Evolutionary conservation across 768 basidiomycete genomes (phyloP).

Genomic region (Russula sp.): DNA sequence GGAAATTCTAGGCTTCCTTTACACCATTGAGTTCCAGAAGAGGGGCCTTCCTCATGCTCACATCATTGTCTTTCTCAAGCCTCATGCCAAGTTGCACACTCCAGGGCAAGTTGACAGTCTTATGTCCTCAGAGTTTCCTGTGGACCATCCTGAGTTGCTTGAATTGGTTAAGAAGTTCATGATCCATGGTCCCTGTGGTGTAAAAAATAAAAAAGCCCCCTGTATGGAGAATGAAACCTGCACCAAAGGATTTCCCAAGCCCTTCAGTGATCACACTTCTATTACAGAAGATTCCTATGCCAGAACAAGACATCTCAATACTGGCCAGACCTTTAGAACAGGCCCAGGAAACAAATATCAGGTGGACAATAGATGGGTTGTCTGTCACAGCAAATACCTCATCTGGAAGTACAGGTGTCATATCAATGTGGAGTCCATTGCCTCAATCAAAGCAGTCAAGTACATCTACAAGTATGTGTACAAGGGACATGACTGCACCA

Average conservation of each 20-base stretch:
- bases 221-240: too few species aligned
- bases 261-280: too few species aligned
- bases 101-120: not conserved
- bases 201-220: not conserved
- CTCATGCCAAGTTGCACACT: not conserved
- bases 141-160: not conserved
- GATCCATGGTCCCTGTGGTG: not conserved
- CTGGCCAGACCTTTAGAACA: constrained; percentile 37
- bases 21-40: too few species aligned
- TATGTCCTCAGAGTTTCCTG: not conserved
- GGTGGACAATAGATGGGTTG: constrained; percentile 1
- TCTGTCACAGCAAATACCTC: not conserved
- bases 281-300: constrained; percentile 37
- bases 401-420: not conserved
- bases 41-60: too few species aligned
- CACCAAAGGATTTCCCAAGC: too few species aligned
- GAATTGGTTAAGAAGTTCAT: not conserved
- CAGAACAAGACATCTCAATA: constrained; percentile 37
- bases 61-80: not conserved
- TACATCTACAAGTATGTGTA: too few species aligned
- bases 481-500: too few species aligned
- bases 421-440: too few species aligned
- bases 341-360: not conserved
- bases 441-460: too few species aligned
- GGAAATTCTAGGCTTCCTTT: too few species aligned